Base-by-base conservation (phyloP, 116 monocot genomes). In the Cymodocea nodosa region DNA sequence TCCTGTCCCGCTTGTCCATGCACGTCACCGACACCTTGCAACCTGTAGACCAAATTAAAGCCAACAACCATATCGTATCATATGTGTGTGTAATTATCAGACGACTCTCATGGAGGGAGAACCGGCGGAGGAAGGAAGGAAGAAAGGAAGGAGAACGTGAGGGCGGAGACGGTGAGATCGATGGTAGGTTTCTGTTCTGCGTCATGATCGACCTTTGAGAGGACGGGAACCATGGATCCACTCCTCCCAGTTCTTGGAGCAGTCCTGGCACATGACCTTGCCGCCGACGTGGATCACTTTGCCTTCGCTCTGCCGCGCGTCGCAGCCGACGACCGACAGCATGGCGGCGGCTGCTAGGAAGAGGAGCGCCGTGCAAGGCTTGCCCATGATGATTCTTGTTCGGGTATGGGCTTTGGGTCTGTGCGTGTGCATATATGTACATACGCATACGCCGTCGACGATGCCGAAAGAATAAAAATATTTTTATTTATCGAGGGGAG, bases 221-320 rank as follows among this genome's bases (percentile, higher is more conserved):
- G 93, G 85, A 15, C 35, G 55, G 62, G 77, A 84, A 15, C 78
- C 81, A 25, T 87, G 40, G 17, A 50, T 62, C 80, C 82, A 92
- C 0, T 80, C 60, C 66, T 81, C 81, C 83, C 83, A 92, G 14
- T 68, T 85, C 60, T 84, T 54, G 49, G 79, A 60, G 75, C 93
- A 93, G 68, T 93, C 93, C 60, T 85, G 88, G 77, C 88, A 93
- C 65, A 88, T n/a, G 15, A 88, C 88, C 50, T 79, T 85, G 23
- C 88, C 88, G 22, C 56, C 62, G 6, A 88, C 60, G 37, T 82
- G 79, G 30, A 85, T 60, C 20, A 50, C 66, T 61, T 74, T 56
- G 50, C 59, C 65, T 18, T 65, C 55, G 68, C 39, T 36, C 14
- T 15, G 34, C 49, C 18, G 19, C 3, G 49, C 64, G 0, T 49